Percentiles rank a stretch among this genome's conserved stretches.
Conservation (phyloP, 805 yeast genomes). For the Candida arabinofermentans region DNA sequence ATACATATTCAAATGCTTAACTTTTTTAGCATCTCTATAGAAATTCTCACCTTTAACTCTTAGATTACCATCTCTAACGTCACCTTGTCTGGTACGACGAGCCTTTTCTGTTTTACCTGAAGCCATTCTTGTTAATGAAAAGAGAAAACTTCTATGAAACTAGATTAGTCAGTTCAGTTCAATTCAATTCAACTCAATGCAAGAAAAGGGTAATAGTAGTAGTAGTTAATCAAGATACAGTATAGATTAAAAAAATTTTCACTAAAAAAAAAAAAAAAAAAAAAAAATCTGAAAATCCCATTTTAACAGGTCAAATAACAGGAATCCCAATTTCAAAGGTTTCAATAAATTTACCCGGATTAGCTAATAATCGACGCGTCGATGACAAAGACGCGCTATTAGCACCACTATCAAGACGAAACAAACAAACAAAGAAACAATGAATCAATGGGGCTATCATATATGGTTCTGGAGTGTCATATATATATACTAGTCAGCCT, state of each 20-base stretch:
- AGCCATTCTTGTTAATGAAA: slow-evolving; percentile 78
- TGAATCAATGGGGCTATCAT: not conserved
- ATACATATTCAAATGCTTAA: slow-evolving; percentile 87
- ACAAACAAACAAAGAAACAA: not conserved
- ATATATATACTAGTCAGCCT: too few relatives aligned
- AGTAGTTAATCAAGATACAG: not conserved
- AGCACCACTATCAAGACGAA: not conserved
- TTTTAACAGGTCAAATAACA: not conserved
- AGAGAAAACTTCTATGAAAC: too few relatives aligned
- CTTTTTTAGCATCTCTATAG: slow-evolving; percentile 90
- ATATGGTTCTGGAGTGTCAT: too few relatives aligned
- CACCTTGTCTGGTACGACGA: slow-evolving; percentile 81
- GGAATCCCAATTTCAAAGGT: not conserved
- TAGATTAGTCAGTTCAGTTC: too few relatives aligned
- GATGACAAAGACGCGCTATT: too few relatives aligned
- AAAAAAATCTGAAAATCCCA: not conserved
- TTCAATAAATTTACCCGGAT: too few relatives aligned
- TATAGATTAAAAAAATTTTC: slow-evolving; percentile 3
- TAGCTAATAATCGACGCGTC: too few relatives aligned
- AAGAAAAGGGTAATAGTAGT: too few relatives aligned
- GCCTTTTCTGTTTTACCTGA: slow-evolving; percentile 86
- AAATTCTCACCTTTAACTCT: slow-evolving; percentile 96
- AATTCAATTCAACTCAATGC: not conserved
- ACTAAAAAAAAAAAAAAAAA: slow-evolving; percentile 1
- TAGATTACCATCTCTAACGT: slow-evolving; percentile 81